Percentiles rank a stretch among this genome's conserved stretches.
Conservation (phyloP, 495 filamentous ascomycete species). For the Viridothelium virens region DNA sequence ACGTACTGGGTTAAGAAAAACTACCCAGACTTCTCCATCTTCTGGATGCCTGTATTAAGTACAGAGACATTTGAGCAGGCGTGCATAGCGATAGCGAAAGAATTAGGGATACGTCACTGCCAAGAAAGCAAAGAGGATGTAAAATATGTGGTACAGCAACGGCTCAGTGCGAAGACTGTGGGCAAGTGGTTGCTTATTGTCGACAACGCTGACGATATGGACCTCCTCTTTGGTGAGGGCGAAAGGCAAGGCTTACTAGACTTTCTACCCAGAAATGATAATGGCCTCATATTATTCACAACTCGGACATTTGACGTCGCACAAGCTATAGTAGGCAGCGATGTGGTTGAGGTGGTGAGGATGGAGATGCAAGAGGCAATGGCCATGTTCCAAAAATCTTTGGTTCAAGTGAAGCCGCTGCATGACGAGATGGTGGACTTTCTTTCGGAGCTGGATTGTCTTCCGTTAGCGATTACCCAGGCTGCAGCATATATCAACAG, state of each 20-base stretch:
- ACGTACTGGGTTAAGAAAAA: conserved; percentile 10
- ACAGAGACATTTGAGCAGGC: conserved; percentile 15
- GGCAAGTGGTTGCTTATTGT: conserved; percentile 19
- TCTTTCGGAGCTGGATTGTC: conserved; percentile 23
- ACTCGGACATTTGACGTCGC: conserved; percentile 23
- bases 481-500: conserved; percentile 30
- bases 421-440: conserved; percentile 20
- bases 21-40: conserved; percentile 17
- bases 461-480: conserved; percentile 30
- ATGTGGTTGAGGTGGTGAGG: conserved; percentile 23
- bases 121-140: neutral
- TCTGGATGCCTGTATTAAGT: conserved; percentile 20
- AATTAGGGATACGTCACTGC: neutral
- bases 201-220: conserved; percentile 28
- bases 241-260: conserved; percentile 19
- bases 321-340: conserved; percentile 18
- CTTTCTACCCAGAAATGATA: conserved; percentile 24
- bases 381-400: conserved; percentile 19
- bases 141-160: conserved; percentile 1
- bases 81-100: conserved; percentile 8
- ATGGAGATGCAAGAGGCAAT: conserved; percentile 24
- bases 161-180: neutral
- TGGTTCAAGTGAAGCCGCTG: conserved; percentile 17
- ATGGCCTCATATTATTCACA: conserved; percentile 27
- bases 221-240: conserved; percentile 18